phyloP scores from a whole-genome alignment of 2,329 filamentous ascomycete species.

The Septoria petroselini region DNA sequence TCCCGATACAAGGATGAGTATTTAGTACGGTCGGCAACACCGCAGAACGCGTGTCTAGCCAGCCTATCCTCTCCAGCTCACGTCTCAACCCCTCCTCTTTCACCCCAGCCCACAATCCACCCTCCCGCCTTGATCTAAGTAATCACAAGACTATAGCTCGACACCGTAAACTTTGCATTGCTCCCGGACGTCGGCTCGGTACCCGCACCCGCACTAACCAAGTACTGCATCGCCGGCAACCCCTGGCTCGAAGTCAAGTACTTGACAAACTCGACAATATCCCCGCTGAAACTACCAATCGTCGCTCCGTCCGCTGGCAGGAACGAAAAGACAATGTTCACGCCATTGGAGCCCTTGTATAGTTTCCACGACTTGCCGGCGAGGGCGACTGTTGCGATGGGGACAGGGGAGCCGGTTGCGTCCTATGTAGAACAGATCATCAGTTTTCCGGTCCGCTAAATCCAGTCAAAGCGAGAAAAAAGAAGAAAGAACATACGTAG shows the following conservation, averaged over 20 bases:
- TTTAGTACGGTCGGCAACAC: no score
- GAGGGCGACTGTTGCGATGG: conserved; percentile 55
- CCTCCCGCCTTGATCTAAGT: no score
- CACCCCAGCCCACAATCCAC: no score
- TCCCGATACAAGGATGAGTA: no score
- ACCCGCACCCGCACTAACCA: conserved; percentile 41
- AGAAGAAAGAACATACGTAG: conserved; percentile 36
- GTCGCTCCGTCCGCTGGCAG: conserved; percentile 44
- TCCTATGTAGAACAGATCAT: not conserved
- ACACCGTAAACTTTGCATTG: conserved; percentile 12
- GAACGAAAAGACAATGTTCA: conserved; percentile 60
- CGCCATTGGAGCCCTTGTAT: conserved; percentile 56
- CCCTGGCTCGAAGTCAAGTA: conserved; percentile 54
- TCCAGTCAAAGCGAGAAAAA: not conserved
- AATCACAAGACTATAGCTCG: conserved; percentile 1
- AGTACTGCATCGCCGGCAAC: conserved; percentile 48
- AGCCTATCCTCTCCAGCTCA: no score
- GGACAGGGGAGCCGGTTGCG: conserved; percentile 11
- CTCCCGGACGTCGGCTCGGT: conserved; percentile 11
- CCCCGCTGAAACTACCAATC: conserved; percentile 54
- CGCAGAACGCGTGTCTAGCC: no score
- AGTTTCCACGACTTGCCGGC: conserved; percentile 56
- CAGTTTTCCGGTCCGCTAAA: no score
- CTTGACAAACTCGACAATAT: conserved; percentile 56
- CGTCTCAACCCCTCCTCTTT: no score